Evolutionary conservation across 176 grass and related monocot species (phyloP), one percentile per base, ranked within the genome.

Genomic region (Triticum timopheevii): DNA sequence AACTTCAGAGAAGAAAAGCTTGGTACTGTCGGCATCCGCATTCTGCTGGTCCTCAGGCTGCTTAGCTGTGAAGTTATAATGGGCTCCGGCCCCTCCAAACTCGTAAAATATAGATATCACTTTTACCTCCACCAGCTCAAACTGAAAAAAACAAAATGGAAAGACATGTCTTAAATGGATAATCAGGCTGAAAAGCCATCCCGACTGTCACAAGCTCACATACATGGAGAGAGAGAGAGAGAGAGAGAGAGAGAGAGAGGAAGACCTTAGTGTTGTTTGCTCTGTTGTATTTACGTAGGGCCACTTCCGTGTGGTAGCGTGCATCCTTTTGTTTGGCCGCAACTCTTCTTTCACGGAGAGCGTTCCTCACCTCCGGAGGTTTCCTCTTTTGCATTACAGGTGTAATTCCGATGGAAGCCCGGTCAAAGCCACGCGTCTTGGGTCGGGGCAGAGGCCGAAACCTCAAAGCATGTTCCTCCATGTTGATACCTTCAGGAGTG

Each of bases 21-120:
- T 38, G 16, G 12, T 11, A 52, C 4, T 19, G 4, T 0, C 8
- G 11, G 12, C 70, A 61, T 54, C 33, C 23, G 3, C 12, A 66
- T 28, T 36, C 5, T 33, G 16, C 6, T 84, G 16, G 3, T 49
- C 44, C 58, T 34, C 11, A 34, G 17, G 11, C 70, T 52, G 49
- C 49, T 84, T 84, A 16, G 82, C 82, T 23, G 58, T 84, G 82
- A 84, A 66, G 20, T 77, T 84, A 19, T 77, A 76, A 65, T 84
- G 72, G 15, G 24, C 65, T 2, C 40, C n/a, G 15, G 39, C 58
- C 12, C 19, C 59, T 34, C 73, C 83, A 77, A 85, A 85, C 83
- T 77, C 39, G 49, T 25, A 85, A 52, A 85, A 85, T 8, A 76
- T 22, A 13, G 39, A 33, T 40, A 35, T 67, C 15, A 50, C 83